phyloP scores from a whole-genome alignment of 192 early-diverging fungal species.

The Allomyces arbusculus region DNA sequence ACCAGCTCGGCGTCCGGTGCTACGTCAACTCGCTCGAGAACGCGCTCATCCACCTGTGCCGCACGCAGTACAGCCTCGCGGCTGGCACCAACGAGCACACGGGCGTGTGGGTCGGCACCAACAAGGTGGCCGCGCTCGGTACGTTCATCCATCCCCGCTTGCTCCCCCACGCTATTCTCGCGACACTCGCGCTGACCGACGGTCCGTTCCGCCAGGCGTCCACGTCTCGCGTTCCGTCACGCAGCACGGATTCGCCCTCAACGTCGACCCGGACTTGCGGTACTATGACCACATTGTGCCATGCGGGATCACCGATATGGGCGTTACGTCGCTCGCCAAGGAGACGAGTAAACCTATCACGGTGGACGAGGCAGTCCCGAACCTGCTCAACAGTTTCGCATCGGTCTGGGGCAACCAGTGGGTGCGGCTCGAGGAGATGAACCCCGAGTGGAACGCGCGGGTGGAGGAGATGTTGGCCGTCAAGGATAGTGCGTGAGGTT shows the following conservation, averaged over 20 bases:
- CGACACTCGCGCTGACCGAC: too few species aligned
- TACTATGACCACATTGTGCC: constrained; percentile 36
- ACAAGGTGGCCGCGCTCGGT: constrained; percentile 36
- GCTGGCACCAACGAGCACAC: constrained; percentile 18
- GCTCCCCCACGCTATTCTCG: too few species aligned
- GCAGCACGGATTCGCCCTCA: constrained; percentile 34
- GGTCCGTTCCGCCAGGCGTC: constrained; percentile 9
- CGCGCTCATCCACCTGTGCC: constrained; percentile 14
- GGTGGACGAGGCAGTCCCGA: too few species aligned
- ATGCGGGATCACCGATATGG: constrained; percentile 25
- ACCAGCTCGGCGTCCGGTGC: constrained; percentile 10
- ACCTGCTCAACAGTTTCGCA: too few species aligned
- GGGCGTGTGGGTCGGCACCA: constrained; percentile 30
- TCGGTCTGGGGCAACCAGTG: too few species aligned
- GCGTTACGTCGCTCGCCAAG: constrained; percentile 19
- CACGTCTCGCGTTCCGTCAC: constrained; percentile 28
- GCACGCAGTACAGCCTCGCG: constrained; percentile 10
- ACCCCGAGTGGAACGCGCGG: too few species aligned
- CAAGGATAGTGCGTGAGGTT: neutral
- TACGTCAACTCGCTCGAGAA: constrained; percentile 23
- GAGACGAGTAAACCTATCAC: constrained; percentile 2
- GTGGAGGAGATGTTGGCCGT: neutral
- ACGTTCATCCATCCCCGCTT: too few species aligned
- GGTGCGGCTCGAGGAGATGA: too few species aligned
- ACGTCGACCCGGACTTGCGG: constrained; percentile 25